Evolutionary conservation across 2,329 filamentous ascomycete species (phyloP), one percentile per base, ranked within the genome.

Genomic region (Pseudocercospora crystallina): DNA sequence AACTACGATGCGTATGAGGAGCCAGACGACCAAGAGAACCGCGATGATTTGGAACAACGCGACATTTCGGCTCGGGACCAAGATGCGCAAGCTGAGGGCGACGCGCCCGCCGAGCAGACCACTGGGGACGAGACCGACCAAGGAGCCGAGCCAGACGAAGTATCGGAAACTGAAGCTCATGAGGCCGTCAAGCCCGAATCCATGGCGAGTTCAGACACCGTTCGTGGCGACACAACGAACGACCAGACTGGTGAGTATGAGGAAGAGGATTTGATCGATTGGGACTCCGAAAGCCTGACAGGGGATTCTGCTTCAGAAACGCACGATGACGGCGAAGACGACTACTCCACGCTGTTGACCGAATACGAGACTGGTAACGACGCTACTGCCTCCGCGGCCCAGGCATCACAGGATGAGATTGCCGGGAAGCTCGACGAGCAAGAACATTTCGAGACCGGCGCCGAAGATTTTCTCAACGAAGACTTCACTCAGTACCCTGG

Each of bases 231-330:
- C 49, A 15, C 46, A 15, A 47, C 56, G 43, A 56, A 61, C 39
- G 54, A 56, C 31, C 41, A 43, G 17, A 54, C 52, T 56, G 65
- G 63, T 67, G 58, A 67, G 64, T 63, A 59, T 40, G 26, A 49
- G 17, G 17, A 34, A 40, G 59, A 62, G 12, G 55, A 62, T 10
- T 34, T 56, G 5, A 61, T 65, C 26, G 57, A 62, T 32, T 66
- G 34, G 20, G 48, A 61, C 20, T 58, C 62, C 49, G 53, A 49
- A 46, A 47, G 51, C 44, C 61, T 65, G 57, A 67, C 62, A 32
- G 52, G 43, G 32, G 10, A 43, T 17, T 5, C 43, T 30, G 51
- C 58, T 64, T 63, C 65, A 43, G 43, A 40, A 29, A 31, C 37
- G 47, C 51, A 49, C 41, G 49, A 48, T 32, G 53, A 54, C 31